Percentiles rank a stretch among this genome's conserved stretches.
Conservation (phyloP, 2,329 filamentous ascomycete species). For the Grosmannia clavigera region DNA sequence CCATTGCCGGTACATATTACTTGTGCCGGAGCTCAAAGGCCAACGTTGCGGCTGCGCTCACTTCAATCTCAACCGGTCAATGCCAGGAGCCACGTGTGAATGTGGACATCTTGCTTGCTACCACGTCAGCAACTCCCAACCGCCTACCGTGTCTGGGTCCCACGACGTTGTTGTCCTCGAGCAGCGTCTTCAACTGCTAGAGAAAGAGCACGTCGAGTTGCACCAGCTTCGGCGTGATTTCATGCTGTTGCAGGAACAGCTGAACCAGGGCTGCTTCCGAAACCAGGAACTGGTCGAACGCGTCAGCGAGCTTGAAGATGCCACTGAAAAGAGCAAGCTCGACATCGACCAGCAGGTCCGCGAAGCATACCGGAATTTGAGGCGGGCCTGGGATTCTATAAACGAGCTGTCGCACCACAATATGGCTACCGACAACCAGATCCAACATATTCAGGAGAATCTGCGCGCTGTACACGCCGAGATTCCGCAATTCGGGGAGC, state of each 20-base stretch:
- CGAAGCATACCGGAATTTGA: constrained; percentile 41
- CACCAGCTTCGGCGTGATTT: constrained; percentile 17
- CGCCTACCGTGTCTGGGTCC: constrained; percentile 23
- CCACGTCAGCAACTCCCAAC: constrained; percentile 36
- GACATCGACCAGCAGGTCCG: constrained; percentile 41
- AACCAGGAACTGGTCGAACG: constrained; percentile 27
- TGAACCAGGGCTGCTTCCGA: constrained; percentile 17
- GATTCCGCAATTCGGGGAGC: constrained; percentile 32
- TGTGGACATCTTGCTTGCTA: constrained; percentile 50
- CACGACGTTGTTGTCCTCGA: constrained; percentile 36
- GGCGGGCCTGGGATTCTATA: constrained; percentile 40
- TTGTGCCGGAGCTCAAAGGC: constrained; percentile 43
- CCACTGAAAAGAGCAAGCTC: constrained; percentile 37
- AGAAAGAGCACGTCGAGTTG: constrained; percentile 26
- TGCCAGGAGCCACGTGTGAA: constrained; percentile 42
- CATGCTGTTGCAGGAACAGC: constrained; percentile 12
- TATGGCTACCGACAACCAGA: constrained; percentile 23
- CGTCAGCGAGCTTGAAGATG: constrained; percentile 40
- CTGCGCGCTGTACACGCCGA: constrained; percentile 27
- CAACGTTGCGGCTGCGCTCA: constrained; percentile 46
- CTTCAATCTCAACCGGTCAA: constrained; percentile 40
- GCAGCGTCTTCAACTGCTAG: constrained; percentile 30
- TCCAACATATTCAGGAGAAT: constrained; percentile 27
- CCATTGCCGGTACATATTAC: constrained; percentile 46
- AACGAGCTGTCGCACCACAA: constrained; percentile 29